Conservation (phyloP, 257 asterid species). For the Solanum chiquidenum region DNA sequence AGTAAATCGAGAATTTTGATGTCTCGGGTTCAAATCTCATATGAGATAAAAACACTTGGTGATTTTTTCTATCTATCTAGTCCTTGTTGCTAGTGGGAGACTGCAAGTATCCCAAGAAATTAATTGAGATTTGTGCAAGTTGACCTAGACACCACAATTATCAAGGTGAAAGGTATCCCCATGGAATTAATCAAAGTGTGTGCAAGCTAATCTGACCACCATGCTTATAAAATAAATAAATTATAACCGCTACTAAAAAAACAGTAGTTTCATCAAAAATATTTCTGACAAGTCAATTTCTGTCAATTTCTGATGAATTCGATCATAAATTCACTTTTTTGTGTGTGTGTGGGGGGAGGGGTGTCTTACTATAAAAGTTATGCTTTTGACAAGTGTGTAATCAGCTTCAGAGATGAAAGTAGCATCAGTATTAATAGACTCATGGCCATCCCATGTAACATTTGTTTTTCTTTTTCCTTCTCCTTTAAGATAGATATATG, state of each 20-base stretch:
- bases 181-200: too few relatives aligned
- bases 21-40: neutral
- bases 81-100: neutral
- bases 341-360: neutral
- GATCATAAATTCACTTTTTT: too few relatives aligned
- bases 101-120: too few relatives aligned
- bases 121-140: neutral
- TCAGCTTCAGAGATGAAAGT: constrained; percentile 2
- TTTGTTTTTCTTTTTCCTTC: constrained; percentile 2
- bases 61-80: neutral
- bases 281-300: neutral
- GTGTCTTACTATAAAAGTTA: neutral
- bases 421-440: neutral
- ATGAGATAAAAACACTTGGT: neutral
- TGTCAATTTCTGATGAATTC: neutral
- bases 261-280: neutral
- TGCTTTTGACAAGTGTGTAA: neutral
- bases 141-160: too few relatives aligned
- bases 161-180: neutral
- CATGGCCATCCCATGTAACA: constrained; percentile 1
- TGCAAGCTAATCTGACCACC: neutral
- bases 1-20: neutral
- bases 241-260: neutral
- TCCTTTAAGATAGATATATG: constrained; percentile 6
- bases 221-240: neutral